A percentile compares a stretch with the other conserved stretches of the same genome.
phyloP scores from a whole-genome alignment of 257 asterid species.

The Anisodus tanguticus region DNA sequence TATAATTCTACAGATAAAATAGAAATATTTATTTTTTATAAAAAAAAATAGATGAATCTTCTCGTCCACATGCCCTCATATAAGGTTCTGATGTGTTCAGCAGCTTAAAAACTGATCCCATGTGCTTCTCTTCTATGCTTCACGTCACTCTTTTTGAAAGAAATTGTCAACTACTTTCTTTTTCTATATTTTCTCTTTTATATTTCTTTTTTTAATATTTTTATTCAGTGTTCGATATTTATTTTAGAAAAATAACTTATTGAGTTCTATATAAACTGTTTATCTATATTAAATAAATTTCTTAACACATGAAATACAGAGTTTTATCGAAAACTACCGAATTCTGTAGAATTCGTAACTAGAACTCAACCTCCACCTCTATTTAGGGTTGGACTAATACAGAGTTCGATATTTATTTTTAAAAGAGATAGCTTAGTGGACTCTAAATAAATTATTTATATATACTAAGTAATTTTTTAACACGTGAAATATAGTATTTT shows the following conservation, averaged over 20 bases:
- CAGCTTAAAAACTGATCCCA: constrained; percentile 52
- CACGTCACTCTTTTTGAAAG: constrained; percentile 62
- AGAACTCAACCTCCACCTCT: no score
- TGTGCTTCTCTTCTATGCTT: constrained; percentile 60
- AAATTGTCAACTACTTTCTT: constrained; percentile 61
- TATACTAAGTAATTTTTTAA: no score
- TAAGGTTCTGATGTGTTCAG: constrained; percentile 43
- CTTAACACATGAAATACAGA: background rate
- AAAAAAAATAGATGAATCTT: constrained; percentile 45
- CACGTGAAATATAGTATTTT: no score
- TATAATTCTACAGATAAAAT: background rate
- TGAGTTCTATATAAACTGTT: no score
- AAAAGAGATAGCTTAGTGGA: no score
- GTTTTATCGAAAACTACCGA: background rate
- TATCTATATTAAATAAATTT: background rate
- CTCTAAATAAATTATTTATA: no score
- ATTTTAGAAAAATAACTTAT: background rate
- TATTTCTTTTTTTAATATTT: background rate
- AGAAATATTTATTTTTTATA: background rate
- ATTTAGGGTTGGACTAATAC: no score
- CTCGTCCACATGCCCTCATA: constrained; percentile 58
- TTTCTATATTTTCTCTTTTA: background rate
- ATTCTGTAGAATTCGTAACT: no score
- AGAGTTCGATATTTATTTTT: no score
- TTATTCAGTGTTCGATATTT: background rate